Evolutionary conservation across 371 early-diverging fungal species (phyloP).

Genomic region (Cokeromyces recurvatus): DNA sequence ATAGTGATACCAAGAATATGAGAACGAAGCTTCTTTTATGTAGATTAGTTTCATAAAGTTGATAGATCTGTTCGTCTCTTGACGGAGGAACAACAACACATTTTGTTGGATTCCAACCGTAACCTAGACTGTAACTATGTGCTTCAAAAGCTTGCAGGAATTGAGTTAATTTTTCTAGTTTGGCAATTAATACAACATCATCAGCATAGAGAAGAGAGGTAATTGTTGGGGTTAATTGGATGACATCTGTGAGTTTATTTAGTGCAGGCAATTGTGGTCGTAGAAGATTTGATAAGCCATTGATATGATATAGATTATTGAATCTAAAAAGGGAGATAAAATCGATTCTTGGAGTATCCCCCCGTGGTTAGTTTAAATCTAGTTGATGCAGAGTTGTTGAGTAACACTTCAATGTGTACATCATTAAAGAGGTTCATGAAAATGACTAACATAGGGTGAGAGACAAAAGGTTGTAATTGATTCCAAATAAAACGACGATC

Average conservation of each 20-base stretch:
- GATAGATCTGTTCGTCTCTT: too few relatives aligned
- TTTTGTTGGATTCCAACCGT: constrained; percentile 8
- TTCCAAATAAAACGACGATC: too few relatives aligned
- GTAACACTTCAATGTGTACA: too few relatives aligned
- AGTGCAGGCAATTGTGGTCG: neutral
- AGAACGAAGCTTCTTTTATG: too few relatives aligned
- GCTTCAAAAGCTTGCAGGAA: too few relatives aligned
- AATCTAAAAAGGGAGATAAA: constrained; percentile 5
- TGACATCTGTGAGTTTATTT: too few relatives aligned
- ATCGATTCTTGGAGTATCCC: constrained; percentile 4
- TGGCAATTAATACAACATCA: too few relatives aligned
- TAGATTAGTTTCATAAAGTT: too few relatives aligned
- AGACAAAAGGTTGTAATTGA: neutral
- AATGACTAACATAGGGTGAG: constrained; percentile 1
- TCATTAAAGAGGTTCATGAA: constrained; percentile 16
- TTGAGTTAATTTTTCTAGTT: neutral
- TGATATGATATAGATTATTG: constrained; percentile 20
- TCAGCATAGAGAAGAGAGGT: constrained; percentile 5
- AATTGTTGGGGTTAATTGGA: neutral
- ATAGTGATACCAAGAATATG: too few relatives aligned
- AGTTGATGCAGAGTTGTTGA: constrained; percentile 2
- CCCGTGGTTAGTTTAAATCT: constrained; percentile 10
- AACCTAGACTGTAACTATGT: too few relatives aligned
- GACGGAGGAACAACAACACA: too few relatives aligned
- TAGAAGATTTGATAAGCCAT: constrained; percentile 9